Base-by-base conservation (phyloP, 1,139 yeast species). In the Candida sp. region DNA sequence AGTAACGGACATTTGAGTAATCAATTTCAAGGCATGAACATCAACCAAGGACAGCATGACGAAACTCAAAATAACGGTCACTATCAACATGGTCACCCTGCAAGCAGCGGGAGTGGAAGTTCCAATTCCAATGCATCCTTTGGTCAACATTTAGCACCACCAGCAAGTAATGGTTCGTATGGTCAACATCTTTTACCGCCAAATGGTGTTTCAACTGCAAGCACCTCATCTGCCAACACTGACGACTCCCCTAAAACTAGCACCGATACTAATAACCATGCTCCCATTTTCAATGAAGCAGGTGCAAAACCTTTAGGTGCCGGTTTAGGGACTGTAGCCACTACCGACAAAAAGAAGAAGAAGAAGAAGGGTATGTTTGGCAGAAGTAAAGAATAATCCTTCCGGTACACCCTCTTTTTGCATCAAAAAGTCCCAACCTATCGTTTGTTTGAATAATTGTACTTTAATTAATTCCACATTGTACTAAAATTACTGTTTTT, bases 261-360 rank as follows among this genome's bases (percentile, higher is more conserved):
- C 39, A 51, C 52, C 38, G 67, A 60, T 21, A 43, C 29, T 49
- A 21, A 36, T 41, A 41, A 6, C 32, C 41, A 27, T 39, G 29
- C 29, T 45, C 46, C 39, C 51, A 47, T 41, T 55, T 12, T 33
- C 52, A 41, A 45, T 12, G 62, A 57, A 22, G 25, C 47, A 3
- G 47, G 48, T 33, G 62, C 65, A 5, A 68, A 68, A 45, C 77
- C 77, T 4, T 58, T 70, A 41, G 77, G 76, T 4, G 61, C 54
- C 0, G 29, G 29, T 11, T 11, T 25, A 25, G 29, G 29, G 11
- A 25, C 56, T 66, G n/a, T 50, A 61, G 4, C 48, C 49, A 6
- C 49, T 58, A 46, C 47, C 2, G 55, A 48, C 2, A 54, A 56
- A 25, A 57, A 57, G 41, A 61, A 62, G 51, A 68, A 68, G 57